Evolutionary conservation across 2,329 filamentous ascomycete genomes (phyloP).

Genomic region (Fusarium burgessii): DNA sequence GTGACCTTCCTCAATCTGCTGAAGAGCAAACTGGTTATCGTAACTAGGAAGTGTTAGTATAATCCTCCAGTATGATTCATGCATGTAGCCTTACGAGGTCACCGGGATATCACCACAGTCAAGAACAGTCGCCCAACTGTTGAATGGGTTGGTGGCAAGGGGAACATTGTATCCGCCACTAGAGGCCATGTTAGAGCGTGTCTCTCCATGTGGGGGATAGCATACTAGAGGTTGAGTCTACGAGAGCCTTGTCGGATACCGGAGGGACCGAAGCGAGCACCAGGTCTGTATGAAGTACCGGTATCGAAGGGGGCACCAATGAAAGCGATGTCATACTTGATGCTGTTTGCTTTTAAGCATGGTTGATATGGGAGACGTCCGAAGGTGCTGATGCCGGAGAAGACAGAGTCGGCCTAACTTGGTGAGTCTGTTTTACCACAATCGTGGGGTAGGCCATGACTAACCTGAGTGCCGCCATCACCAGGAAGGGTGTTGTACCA

Average conservation of each 20-base stretch:
- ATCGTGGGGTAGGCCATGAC: accelerated
- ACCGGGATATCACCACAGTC: conserved; percentile 90
- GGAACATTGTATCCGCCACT: conserved; percentile 91
- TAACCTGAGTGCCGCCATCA: conserved; percentile 84
- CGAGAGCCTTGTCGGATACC: conserved; percentile 89
- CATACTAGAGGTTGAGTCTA: conserved; percentile 87
- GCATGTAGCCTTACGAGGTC: conserved; percentile 71
- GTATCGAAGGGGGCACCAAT: conserved; percentile 88
- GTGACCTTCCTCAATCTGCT: conserved; percentile 89
- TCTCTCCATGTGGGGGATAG: conserved; percentile 32
- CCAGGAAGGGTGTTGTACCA: conserved; percentile 89
- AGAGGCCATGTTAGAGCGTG: conserved; percentile 13
- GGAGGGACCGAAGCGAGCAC: conserved; percentile 85
- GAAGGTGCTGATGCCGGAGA: conserved; percentile 89
- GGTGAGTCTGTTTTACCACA: neutral
- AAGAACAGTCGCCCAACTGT: conserved; percentile 81
- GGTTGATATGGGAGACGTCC: conserved; percentile 82
- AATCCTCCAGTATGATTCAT: neutral
- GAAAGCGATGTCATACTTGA: conserved; percentile 87
- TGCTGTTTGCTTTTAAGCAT: conserved; percentile 65
- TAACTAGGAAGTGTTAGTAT: conserved; percentile 63
- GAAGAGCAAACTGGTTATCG: conserved; percentile 83
- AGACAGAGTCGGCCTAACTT: conserved; percentile 82
- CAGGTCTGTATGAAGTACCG: conserved; percentile 85
- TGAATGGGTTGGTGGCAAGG: conserved; percentile 82